Conservation (phyloP, 1,284 basidiomycete species). For the Tilletia indica region DNA sequence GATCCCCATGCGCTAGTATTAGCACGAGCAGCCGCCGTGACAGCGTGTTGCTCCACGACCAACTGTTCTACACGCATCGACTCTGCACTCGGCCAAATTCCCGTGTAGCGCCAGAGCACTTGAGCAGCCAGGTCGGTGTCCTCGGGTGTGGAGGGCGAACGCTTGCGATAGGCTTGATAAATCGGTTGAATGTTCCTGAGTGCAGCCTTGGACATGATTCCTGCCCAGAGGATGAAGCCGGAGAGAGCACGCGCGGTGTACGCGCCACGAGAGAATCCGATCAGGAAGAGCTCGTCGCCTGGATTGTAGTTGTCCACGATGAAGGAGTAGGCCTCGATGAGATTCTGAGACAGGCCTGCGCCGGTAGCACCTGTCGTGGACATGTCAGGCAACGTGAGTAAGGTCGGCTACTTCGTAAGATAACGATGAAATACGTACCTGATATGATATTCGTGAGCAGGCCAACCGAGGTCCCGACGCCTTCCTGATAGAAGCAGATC, state of each 20-base stretch:
- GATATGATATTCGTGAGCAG: slow-evolving; percentile 1
- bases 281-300: slow-evolving; percentile 19
- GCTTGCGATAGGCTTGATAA: slow-evolving; percentile 4
- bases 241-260: slow-evolving; percentile 50
- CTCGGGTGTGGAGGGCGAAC: slow-evolving; percentile 11
- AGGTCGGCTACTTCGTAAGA: not conserved
- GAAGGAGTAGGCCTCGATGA: slow-evolving; percentile 15
- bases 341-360: slow-evolving; percentile 8
- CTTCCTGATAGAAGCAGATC: not conserved
- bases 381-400: not conserved
- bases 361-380: slow-evolving; percentile 1
- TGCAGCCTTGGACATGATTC: slow-evolving; percentile 13
- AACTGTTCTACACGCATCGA: not conserved
- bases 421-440: not conserved
- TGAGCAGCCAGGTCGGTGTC: not conserved
- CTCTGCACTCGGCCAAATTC: slow-evolving; percentile 9
- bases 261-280: slow-evolving; percentile 19
- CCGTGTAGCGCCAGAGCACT: slow-evolving; percentile 11
- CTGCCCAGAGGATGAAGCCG: slow-evolving; percentile 61
- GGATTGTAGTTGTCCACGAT: slow-evolving; percentile 18
- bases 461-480: not conserved
- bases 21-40: too few species aligned
- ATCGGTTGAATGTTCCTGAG: slow-evolving; percentile 11
- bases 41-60: not conserved
- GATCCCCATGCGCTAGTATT: too few species aligned